Base-by-base conservation (phyloP, 2,329 filamentous ascomycete genomes). In the Aspergillus sergii region DNA sequence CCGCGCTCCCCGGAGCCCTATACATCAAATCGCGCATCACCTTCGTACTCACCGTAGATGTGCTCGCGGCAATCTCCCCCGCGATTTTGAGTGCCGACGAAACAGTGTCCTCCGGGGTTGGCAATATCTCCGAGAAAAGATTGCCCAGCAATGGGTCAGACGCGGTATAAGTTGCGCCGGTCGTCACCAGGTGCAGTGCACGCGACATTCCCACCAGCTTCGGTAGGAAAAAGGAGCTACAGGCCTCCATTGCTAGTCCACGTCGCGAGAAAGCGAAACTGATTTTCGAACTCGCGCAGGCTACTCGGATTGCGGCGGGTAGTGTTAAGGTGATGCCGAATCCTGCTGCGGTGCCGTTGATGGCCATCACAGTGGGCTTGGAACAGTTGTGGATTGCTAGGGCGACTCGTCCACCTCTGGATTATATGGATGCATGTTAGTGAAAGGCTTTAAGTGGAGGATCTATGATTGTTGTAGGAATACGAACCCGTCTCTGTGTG, bases 211-310 rank as follows among this genome's bases (percentile, higher is more conserved):
- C 90, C 59, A 92, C 83, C 30, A 92, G 80, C 0, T 88, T 84
- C 4, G 90, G 89, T 54, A 92, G 80, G 79, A 91, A 93, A 76
- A 84, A 92, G 26, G 86, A 88, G 64, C 84, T 87, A 71, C 86
- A 88, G 0, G 88, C 89, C 76, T 93, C 90, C 83, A 90, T 89
- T 64, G 87, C 83, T 70, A 92, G 81, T 0, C 89, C 90, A 48
- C 90, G 82, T 46, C 88, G 83, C 23, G 85, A 82, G 75, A 92
- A 93, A 14, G 91, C 89, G 73, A 92, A 91, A 48, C 89, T 90
- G 63, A 92, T 83, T 71, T 89, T 89, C 11, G 88, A 88, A n/a
- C 79, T 77, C 43, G 76, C 73, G 67, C 81, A 58, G 83, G 46
- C 46, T 26, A 50, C 46, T 26, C 46, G 46, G 23, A 50, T 50